A percentile compares a stretch with the other conserved stretches of the same genome.
Evolutionary conservation across 2,329 filamentous ascomycete genomes (phyloP).

Genomic region (Alternaria triticimaculans): DNA sequence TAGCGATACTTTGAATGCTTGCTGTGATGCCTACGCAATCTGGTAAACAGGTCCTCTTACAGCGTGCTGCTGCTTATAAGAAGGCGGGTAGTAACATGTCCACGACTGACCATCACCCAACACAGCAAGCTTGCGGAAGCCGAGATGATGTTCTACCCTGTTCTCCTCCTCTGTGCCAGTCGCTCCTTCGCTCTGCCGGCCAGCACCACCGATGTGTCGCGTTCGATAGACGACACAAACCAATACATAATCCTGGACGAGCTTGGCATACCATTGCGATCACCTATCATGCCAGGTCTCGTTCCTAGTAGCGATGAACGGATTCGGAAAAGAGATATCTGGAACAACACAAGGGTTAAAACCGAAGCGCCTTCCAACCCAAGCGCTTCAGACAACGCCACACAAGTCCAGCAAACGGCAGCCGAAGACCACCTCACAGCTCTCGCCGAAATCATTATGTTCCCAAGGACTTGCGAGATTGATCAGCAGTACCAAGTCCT

Average conservation of each 20-base stretch:
- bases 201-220: neutral
- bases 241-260: neutral
- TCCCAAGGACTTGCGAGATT: neutral
- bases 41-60: neutral
- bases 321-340: neutral
- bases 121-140: neutral
- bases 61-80: neutral
- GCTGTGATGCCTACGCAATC: too few relatives aligned
- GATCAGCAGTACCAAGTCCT: neutral
- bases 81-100: neutral
- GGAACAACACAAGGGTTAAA: neutral
- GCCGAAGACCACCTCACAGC: neutral
- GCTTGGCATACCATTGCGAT: neutral
- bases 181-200: neutral
- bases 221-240: neutral
- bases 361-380: neutral
- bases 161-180: neutral
- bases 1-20: neutral
- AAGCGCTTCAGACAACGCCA: neutral
- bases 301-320: neutral
- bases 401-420: neutral
- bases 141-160: neutral
- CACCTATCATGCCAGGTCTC: neutral
- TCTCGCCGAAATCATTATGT: neutral
- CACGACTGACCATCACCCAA: neutral